phyloP scores from a whole-genome alignment of 2,329 filamentous ascomycete genomes.

The Claviceps sorghi region DNA sequence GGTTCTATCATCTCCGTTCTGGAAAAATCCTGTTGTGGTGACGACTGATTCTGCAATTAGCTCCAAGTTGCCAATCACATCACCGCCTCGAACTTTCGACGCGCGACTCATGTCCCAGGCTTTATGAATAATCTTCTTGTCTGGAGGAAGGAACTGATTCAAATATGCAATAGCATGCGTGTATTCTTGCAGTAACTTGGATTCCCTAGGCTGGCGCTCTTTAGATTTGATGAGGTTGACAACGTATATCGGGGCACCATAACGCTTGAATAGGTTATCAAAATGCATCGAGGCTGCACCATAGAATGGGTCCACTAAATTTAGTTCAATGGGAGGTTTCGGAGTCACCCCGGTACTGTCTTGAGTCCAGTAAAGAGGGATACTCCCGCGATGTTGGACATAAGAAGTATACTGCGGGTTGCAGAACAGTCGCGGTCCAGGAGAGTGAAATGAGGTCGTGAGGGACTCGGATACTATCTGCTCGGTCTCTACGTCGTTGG shows the following conservation, averaged over 20 bases:
- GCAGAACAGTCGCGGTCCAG: constrained; percentile 69
- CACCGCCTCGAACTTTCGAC: constrained; percentile 78
- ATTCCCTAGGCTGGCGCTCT: constrained; percentile 80
- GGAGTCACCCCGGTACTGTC: constrained; percentile 90
- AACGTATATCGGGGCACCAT: constrained; percentile 82
- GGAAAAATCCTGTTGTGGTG: constrained; percentile 79
- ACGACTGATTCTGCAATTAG: constrained; percentile 79
- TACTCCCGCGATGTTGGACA: constrained; percentile 91
- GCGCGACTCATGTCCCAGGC: constrained; percentile 98
- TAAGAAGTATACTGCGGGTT: constrained; percentile 92
- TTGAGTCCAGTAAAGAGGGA: constrained; percentile 94
- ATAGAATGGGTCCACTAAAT: constrained; percentile 93
- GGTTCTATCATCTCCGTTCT: constrained; percentile 64
- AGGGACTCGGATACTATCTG: constrained; percentile 92
- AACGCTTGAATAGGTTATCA: constrained; percentile 83
- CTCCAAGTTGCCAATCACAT: constrained; percentile 88
- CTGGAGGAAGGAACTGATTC: constrained; percentile 77
- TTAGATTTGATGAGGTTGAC: constrained; percentile 82
- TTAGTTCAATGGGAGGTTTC: constrained; percentile 90
- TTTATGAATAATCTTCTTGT: constrained; percentile 80
- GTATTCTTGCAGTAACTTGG: constrained; percentile 77
- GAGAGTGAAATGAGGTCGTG: constrained; percentile 89
- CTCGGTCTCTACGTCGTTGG: constrained; percentile 97
- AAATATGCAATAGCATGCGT: constrained; percentile 79
- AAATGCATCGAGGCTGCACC: constrained; percentile 87